Evolutionary conservation across 1,139 yeast species (phyloP).

Genomic region (Tardiomyces blankii): DNA sequence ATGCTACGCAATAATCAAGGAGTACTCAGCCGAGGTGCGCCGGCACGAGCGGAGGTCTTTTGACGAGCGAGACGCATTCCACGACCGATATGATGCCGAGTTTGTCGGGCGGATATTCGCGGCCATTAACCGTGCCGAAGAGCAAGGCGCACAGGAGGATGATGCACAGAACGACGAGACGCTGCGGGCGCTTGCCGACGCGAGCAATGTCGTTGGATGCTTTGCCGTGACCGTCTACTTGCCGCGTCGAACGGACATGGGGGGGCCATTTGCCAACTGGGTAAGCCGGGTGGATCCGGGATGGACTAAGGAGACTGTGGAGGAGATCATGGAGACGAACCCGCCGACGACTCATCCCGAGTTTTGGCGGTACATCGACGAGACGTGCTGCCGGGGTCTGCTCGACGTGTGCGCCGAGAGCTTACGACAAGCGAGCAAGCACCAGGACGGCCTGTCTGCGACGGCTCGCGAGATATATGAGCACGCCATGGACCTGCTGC

Average conservation of each 20-base stretch:
- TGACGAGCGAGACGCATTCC: background rate
- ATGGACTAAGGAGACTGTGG: conserved; percentile 9
- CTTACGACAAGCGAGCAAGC: conserved; percentile 7
- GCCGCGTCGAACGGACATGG: background rate
- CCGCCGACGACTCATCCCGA: conserved; percentile 42
- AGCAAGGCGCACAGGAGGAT: background rate
- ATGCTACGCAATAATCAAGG: background rate
- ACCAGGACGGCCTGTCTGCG: conserved; percentile 4
- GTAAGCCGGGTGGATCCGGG: conserved; percentile 14
- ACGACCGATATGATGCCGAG: background rate
- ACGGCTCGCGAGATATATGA: conserved; percentile 11
- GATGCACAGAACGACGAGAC: background rate
- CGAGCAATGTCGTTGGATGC: background rate
- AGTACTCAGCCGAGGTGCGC: background rate
- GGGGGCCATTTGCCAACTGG: conserved; percentile 9
- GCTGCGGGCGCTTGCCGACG: background rate
- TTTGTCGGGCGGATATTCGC: background rate
- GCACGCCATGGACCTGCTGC: conserved; percentile 10
- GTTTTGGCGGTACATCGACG: conserved; percentile 58
- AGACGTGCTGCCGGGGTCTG: conserved; percentile 51
- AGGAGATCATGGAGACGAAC: conserved; percentile 22
- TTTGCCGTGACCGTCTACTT: background rate
- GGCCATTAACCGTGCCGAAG: background rate
- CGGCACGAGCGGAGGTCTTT: too few relatives aligned
- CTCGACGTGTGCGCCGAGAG: conserved; percentile 35